phyloP scores from a whole-genome alignment of 805 yeast genomes.

The Starmerella sp. region DNA sequence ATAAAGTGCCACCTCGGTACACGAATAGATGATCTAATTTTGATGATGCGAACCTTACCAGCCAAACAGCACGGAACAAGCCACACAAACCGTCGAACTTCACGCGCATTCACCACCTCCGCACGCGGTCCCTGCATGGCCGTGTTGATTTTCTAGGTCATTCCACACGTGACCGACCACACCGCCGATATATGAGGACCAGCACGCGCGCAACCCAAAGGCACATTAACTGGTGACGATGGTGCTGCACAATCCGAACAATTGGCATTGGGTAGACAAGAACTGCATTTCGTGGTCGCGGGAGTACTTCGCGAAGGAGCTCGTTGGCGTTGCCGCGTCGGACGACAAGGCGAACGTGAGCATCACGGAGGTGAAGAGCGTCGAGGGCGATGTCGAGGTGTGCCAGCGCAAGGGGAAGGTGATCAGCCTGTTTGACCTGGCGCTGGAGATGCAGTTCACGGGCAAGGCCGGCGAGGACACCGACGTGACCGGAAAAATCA shows the following conservation, averaged over 20 bases:
- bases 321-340: slow-evolving; percentile 41
- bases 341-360: slow-evolving; percentile 25
- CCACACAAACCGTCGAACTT: neutral
- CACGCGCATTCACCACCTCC: neutral
- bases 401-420: slow-evolving; percentile 95
- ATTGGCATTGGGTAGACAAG: slow-evolving; percentile 99
- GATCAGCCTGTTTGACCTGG: slow-evolving; percentile 77
- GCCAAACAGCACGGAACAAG: neutral
- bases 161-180: slow-evolving; percentile 1
- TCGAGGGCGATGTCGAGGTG: slow-evolving; percentile 95
- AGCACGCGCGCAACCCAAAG: slow-evolving; percentile 8
- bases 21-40: slow-evolving; percentile 1
- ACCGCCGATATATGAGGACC: slow-evolving; percentile 4
- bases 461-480: slow-evolving; percentile 35
- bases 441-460: slow-evolving; percentile 46
- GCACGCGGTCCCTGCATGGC: neutral
- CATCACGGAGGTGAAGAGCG: slow-evolving; percentile 40
- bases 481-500: slow-evolving; percentile 56
- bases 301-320: slow-evolving; percentile 53
- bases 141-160: slow-evolving; percentile 3
- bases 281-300: slow-evolving; percentile 90
- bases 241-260: slow-evolving; percentile 95
- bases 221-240: slow-evolving; percentile 31
- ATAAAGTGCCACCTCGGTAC: neutral
- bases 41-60: neutral